A percentile compares a stretch with the other conserved stretches of the same genome.
These are phyloP conservation scores for Candida michaelii DNA, from an alignment of 805 yeast genomes.

Conservation along the genomic window DNA sequence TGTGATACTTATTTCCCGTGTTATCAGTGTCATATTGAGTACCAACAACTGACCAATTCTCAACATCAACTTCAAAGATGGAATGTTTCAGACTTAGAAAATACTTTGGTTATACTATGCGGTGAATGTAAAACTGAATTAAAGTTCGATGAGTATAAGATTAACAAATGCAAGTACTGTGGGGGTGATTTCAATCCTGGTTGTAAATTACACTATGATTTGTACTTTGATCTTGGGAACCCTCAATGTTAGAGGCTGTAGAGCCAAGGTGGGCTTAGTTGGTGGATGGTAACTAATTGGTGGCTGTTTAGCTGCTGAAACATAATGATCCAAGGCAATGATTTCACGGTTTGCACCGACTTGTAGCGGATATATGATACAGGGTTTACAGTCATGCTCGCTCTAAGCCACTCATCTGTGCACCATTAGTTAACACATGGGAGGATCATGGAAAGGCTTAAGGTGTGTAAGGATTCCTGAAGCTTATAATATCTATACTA, in stretches of 20 bases:
- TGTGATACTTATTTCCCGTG: slow-evolving; percentile 40
- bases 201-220: slow-evolving; percentile 35
- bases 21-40: slow-evolving; percentile 32
- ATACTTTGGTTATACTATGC: slow-evolving; percentile 30
- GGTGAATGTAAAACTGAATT: slow-evolving; percentile 34
- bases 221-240: slow-evolving; percentile 39
- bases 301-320: too few species aligned
- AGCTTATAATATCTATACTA: too few species aligned
- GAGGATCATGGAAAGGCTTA: too few species aligned
- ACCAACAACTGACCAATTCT: slow-evolving; percentile 17
- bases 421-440: too few species aligned
- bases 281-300: too few species aligned
- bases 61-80: slow-evolving; percentile 16
- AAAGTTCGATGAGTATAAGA: slow-evolving; percentile 28
- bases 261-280: too few species aligned
- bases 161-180: slow-evolving; percentile 27
- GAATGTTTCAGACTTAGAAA: slow-evolving; percentile 2
- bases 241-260: too few species aligned
- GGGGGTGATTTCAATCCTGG: slow-evolving; percentile 33
- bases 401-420: neutral
- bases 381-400: neutral
- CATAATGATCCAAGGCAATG: too few species aligned
- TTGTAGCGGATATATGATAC: too few species aligned
- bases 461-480: too few species aligned
- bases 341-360: too few species aligned